phyloP scores from a whole-genome alignment of 352 stramenopile species.

The Phytopythium sindhum region DNA sequence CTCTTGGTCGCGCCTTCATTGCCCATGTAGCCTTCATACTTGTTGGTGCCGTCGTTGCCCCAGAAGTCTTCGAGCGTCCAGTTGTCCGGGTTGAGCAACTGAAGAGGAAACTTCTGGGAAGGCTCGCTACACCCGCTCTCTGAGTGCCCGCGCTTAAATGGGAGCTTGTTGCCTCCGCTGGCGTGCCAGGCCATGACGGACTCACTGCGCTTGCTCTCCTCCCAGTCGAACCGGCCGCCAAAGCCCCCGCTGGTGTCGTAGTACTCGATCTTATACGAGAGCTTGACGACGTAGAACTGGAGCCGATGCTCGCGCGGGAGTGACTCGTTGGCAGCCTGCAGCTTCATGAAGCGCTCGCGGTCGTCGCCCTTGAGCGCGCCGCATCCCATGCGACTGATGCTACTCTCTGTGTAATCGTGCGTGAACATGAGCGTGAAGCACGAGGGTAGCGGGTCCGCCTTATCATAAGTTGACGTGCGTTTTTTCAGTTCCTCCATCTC shows the following conservation, averaged over 20 bases:
- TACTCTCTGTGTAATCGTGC: conserved; percentile 18
- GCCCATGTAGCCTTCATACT: conserved; percentile 13
- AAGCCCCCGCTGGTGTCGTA: conserved; percentile 9
- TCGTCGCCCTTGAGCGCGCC: conserved; percentile 17
- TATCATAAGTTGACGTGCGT: neutral
- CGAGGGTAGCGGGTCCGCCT: neutral
- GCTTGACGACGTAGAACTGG: conserved; percentile 12
- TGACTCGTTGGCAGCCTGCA: conserved; percentile 9
- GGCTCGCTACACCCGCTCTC: neutral
- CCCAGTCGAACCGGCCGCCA: conserved; percentile 3
- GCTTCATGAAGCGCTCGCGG: conserved; percentile 8
- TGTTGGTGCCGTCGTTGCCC: conserved; percentile 11
- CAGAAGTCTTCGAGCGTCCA: conserved; percentile 14
- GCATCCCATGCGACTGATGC: conserved; percentile 9
- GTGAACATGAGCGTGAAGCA: conserved; percentile 15
- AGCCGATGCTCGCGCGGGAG: conserved; percentile 5
- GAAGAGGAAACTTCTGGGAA: conserved; percentile 1
- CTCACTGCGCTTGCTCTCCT: conserved; percentile 11
- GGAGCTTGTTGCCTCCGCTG: conserved; percentile 3
- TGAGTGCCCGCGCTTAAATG: neutral
- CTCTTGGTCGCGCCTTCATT: conserved; percentile 18
- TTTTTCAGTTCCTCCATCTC: neutral
- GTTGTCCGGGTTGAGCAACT: conserved; percentile 21
- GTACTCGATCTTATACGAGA: conserved; percentile 12
- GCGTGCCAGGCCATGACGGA: conserved; percentile 10